Evolutionary conservation across 768 basidiomycete genomes (phyloP), one percentile per base, ranked within the genome.

Genomic region (Xerocomus potaroensis): DNA sequence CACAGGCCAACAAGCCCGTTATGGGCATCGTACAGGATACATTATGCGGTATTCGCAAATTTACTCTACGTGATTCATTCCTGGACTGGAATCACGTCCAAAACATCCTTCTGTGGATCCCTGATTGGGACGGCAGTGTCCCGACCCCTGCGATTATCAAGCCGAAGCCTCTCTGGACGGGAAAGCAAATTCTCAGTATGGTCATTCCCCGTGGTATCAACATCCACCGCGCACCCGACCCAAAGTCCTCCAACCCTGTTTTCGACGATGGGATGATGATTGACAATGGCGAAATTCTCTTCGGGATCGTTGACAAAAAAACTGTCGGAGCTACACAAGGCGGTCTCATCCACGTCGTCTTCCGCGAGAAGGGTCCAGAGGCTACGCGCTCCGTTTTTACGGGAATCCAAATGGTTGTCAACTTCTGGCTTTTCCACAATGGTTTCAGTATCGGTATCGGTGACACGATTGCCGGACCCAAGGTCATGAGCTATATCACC

Each of bases 11-110:
- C 73, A 97, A 97, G 69, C 95, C 95, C 15, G 94, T 97, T 58
- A 99, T 99, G 95, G 96, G 92, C 50, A 98, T 99, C 58, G 95
- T 99, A 24, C 96, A 99, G 66, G 96, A 99, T 63, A 98, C 96
- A 1, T 83, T 99, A 1, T 96, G 93, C 61, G 96, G 96, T 60
- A 84, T 98, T 44, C 86, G 96, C 47, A 98, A 98, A 68, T 92
- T 98, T 64, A 98, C 96, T 0, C 73, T 98, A 6, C 91, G 94
- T 21, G 96, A 98, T 62, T 82, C 84, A 15, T 97, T 98, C 72
- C 71, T 96, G 63, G 96, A 98, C 55, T 96, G 92, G 92, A 84
- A 82, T 46, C 83, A 85, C 33, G 93, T 98, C 10, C 95, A 99
- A 63, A 97, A 99, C 58, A 95, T 98, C 64, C 77, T 99, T 14